A percentile compares a stretch with the other conserved stretches of the same genome.
phyloP scores from a whole-genome alignment of 306 rosid species.

The Begonia masoniana region DNA sequence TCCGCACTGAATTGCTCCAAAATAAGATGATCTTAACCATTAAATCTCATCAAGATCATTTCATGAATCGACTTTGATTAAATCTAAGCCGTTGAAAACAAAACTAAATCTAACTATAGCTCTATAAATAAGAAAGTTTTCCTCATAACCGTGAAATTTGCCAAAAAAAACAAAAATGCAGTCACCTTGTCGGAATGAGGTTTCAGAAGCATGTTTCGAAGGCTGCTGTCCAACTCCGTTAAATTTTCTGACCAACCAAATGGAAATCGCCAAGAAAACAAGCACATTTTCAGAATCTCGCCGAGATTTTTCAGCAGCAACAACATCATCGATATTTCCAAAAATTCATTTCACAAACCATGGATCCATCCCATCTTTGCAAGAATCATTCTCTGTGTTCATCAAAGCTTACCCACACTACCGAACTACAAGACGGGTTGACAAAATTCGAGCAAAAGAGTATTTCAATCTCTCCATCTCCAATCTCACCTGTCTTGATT shows the following conservation, averaged over 20 bases:
- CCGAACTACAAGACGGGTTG: slow-evolving; percentile 45
- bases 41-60: too few relatives aligned
- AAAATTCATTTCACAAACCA: slow-evolving; percentile 66
- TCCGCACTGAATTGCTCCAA: too few relatives aligned
- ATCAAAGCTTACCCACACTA: slow-evolving; percentile 50
- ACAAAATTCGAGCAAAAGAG: slow-evolving; percentile 49
- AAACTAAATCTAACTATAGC: too few relatives aligned
- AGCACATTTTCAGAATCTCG: slow-evolving; percentile 51
- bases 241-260: slow-evolving; percentile 20
- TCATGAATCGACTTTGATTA: too few relatives aligned
- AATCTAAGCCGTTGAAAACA: too few relatives aligned
- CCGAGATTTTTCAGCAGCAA: slow-evolving; percentile 41
- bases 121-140: too few relatives aligned
- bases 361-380: slow-evolving; percentile 67
- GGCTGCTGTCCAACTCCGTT: slow-evolving; percentile 53
- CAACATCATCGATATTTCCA: slow-evolving; percentile 63
- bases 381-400: slow-evolving; percentile 57
- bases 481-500: slow-evolving; percentile 65
- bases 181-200: slow-evolving; percentile 31
- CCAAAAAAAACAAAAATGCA: slow-evolving; percentile 20
- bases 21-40: too few relatives aligned
- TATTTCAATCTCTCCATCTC: slow-evolving; percentile 51
- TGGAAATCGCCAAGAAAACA: slow-evolving; percentile 19
- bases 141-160: too few relatives aligned
- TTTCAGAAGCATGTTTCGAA: slow-evolving; percentile 29